A percentile compares a stretch with the other conserved stretches of the same genome.
Conservation (phyloP, 768 basidiomycete species). For the Amanita subjunquillea region DNA sequence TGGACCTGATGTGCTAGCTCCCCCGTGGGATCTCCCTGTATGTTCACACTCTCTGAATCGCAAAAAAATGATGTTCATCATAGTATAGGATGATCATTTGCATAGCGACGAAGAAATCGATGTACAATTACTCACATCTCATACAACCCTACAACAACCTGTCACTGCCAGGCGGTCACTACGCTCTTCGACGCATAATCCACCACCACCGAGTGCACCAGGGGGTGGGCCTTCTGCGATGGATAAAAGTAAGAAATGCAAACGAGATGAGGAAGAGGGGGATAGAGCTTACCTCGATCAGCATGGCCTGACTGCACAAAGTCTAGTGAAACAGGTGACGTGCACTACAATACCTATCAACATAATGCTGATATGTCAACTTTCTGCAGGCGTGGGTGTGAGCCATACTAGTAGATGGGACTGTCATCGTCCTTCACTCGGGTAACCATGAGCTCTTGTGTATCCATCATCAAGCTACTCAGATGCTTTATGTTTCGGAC, state of each 20-base stretch:
- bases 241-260: neutral
- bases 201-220: neutral
- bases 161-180: neutral
- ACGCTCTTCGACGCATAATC: neutral
- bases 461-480: conserved; percentile 10
- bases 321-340: conserved; percentile 13
- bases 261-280: neutral
- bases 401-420: too few species aligned
- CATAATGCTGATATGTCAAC: conserved; percentile 5
- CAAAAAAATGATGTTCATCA: too few species aligned
- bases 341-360: conserved; percentile 3
- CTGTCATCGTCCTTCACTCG: conserved; percentile 1
- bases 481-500: conserved; percentile 11
- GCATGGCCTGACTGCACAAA: conserved; percentile 3
- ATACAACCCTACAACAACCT: too few species aligned
- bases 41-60: too few species aligned
- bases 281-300: neutral
- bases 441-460: conserved; percentile 7
- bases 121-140: too few species aligned
- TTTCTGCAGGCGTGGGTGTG: conserved; percentile 11
- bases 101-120: too few species aligned
- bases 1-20: too few species aligned
- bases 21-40: too few species aligned
- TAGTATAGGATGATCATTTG: too few species aligned
- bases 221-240: neutral